Conservation (phyloP, 345 rosid genomes). For the Trapa bicornis region DNA sequence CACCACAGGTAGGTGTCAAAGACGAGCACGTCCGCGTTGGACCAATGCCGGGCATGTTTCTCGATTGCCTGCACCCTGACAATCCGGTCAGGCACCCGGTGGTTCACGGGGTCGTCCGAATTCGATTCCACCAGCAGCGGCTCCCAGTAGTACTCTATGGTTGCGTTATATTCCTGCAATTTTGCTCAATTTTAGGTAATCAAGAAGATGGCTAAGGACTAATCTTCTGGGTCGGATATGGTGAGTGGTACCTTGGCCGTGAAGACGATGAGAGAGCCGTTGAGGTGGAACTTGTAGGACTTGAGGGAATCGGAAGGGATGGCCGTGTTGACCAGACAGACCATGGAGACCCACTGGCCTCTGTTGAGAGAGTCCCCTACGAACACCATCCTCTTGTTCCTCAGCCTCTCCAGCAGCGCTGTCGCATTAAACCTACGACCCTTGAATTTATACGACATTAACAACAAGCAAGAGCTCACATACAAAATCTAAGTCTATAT, state of each 20-base stretch:
- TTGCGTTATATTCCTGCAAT: slow-evolving; percentile 64
- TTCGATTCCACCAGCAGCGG: slow-evolving; percentile 90
- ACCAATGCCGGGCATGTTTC: slow-evolving; percentile 78
- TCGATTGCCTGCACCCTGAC: slow-evolving; percentile 70
- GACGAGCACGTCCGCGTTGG: slow-evolving; percentile 52
- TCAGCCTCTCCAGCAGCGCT: slow-evolving; percentile 57
- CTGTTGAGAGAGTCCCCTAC: slow-evolving; percentile 90
- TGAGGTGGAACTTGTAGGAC: slow-evolving; percentile 47
- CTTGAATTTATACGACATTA: slow-evolving; percentile 2
- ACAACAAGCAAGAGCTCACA: slow-evolving; percentile 6
- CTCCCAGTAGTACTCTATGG: slow-evolving; percentile 85
- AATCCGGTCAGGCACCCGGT: slow-evolving; percentile 51
- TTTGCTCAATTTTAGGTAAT: not conserved
- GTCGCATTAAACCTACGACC: slow-evolving; percentile 62
- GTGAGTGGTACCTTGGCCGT: slow-evolving; percentile 22
- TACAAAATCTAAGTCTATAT: not conserved
- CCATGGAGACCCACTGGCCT: slow-evolving; percentile 92
- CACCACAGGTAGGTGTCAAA: slow-evolving; percentile 93
- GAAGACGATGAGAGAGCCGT: slow-evolving; percentile 48
- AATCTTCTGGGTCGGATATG: no score
- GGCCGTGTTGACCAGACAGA: slow-evolving; percentile 60
- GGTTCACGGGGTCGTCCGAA: slow-evolving; percentile 72
- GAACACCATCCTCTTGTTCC: slow-evolving; percentile 79
- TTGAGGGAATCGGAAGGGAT: slow-evolving; percentile 31
- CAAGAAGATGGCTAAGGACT: no score